These are phyloP conservation scores for Fonsecaea monophora DNA, from an alignment of 2,329 filamentous ascomycete genomes.

Conservation along the genomic window DNA sequence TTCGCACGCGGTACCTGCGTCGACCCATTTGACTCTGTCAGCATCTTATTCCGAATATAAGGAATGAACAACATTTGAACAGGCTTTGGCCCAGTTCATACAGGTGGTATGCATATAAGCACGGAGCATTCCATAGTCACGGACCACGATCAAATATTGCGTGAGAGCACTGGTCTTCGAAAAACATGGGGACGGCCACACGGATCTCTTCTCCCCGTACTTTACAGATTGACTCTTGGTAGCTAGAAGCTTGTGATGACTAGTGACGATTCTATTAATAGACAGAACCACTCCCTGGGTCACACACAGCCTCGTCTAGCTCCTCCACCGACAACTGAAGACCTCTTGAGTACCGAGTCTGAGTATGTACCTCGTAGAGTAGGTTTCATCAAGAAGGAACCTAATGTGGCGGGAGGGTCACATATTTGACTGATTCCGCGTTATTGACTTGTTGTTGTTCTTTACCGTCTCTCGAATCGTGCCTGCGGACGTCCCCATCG, in stretches of 20 bases:
- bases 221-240: not conserved
- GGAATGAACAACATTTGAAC: not conserved
- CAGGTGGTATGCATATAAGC: not conserved
- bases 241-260: not conserved
- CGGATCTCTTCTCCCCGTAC: not conserved
- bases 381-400: not conserved
- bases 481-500: not conserved
- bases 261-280: slow-evolving; percentile 14
- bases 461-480: not conserved
- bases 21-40: slow-evolving; percentile 2
- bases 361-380: too few species aligned
- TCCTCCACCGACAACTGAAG: not conserved
- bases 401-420: not conserved
- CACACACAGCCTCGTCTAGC: slow-evolving; percentile 2
- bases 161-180: not conserved
- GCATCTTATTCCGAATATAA: slow-evolving; percentile 9
- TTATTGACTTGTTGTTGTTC: not conserved
- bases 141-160: not conserved
- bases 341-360: not conserved
- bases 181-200: not conserved
- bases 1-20: slow-evolving; percentile 13
- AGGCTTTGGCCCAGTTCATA: not conserved
- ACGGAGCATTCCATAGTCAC: not conserved
- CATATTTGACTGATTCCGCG: not conserved
- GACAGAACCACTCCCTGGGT: slow-evolving; percentile 2